These are phyloP conservation scores for Aegilops sharonensis DNA, from an alignment of 176 grass and related monocot genomes.

Conservation along the genomic window DNA sequence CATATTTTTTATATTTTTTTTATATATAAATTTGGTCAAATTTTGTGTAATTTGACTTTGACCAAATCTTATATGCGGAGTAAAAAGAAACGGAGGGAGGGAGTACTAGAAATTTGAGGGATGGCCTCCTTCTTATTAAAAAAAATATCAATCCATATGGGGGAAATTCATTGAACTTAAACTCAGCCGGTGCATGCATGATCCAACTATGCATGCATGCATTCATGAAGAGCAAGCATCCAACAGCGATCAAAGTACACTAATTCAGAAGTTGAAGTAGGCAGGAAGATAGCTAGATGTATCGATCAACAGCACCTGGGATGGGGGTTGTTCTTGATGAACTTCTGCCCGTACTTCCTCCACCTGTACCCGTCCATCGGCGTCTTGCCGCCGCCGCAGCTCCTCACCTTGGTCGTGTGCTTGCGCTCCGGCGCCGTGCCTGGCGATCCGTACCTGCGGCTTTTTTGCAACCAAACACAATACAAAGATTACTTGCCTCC, in stretches of 20 bases:
- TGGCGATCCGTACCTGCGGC: conserved; percentile 20
- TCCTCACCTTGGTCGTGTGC: conserved; percentile 51
- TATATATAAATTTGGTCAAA: too few species aligned
- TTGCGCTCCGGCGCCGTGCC: conserved; percentile 41
- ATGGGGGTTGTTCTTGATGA: conserved; percentile 78
- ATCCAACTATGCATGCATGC: background rate
- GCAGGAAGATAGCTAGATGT: background rate
- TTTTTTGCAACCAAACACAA: conserved; percentile 7
- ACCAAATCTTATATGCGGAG: too few species aligned
- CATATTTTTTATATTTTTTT: too few species aligned
- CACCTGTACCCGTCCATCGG: conserved; percentile 70
- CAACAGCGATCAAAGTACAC: background rate
- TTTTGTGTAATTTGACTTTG: too few species aligned
- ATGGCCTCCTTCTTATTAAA: too few species aligned
- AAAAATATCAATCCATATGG: too few species aligned
- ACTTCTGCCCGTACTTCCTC: conserved; percentile 86
- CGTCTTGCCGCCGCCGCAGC: conserved; percentile 46
- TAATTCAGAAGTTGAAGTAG: background rate
- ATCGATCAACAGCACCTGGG: conserved; percentile 46
- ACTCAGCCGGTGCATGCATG: background rate
- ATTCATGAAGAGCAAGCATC: background rate
- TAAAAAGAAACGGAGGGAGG: too few species aligned
- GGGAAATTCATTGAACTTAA: background rate
- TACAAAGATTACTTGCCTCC: background rate
- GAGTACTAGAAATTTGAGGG: too few species aligned